Conservation (phyloP, 2,329 filamentous ascomycete species). For the Byssothecium circinans region DNA sequence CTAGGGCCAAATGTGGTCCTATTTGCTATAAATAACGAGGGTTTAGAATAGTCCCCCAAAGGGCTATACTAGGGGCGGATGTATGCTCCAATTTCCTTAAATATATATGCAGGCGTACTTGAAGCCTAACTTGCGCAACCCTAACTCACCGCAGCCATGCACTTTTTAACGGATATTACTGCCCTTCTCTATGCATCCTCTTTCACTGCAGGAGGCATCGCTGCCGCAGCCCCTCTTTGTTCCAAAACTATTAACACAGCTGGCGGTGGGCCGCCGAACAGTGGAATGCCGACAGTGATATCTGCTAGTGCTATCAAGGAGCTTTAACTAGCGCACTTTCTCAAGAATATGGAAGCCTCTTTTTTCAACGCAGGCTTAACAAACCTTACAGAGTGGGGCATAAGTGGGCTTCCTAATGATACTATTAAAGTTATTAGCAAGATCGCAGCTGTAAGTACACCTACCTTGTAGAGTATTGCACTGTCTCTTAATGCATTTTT, state of each 20-base stretch:
- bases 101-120: constrained; percentile 3
- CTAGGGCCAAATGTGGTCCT: constrained; percentile 3
- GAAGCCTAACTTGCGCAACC: constrained; percentile 2
- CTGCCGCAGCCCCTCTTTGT: constrained; percentile 7
- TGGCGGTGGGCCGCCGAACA: constrained; percentile 14
- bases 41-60: constrained; percentile 4
- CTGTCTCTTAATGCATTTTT: constrained; percentile 5
- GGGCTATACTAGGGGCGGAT: constrained; percentile 3
- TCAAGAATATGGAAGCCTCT: constrained; percentile 15
- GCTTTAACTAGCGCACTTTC: constrained; percentile 15
- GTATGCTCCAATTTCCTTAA: constrained; percentile 2
- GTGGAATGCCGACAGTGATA: constrained; percentile 9
- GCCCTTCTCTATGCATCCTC: constrained; percentile 6
- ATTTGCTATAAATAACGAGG: constrained; percentile 5
- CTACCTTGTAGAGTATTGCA: constrained; percentile 5
- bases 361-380: constrained; percentile 15
- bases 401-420: constrained; percentile 7
- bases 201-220: constrained; percentile 3
- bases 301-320: constrained; percentile 9
- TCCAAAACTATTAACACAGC: constrained; percentile 9
- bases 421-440: constrained; percentile 12
- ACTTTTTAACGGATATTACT: constrained; percentile 4
- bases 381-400: constrained; percentile 13
- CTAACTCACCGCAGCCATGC: constrained; percentile 6
- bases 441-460: constrained; percentile 11